These are phyloP conservation scores for Saccharomyces hybrid DNA, from an alignment of 1,139 yeast genomes.

Conservation along the genomic window DNA sequence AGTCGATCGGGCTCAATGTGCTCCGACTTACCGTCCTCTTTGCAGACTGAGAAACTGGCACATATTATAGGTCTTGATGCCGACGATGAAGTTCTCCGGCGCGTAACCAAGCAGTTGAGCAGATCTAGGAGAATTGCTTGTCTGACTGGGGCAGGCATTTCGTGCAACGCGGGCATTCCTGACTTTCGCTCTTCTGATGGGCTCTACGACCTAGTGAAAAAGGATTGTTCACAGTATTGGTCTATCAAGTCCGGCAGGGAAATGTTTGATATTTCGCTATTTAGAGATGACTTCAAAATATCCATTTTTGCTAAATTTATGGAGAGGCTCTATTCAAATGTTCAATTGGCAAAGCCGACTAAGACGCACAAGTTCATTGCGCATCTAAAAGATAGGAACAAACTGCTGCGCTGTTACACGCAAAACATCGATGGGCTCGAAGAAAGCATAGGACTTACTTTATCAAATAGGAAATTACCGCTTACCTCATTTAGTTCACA, in stretches of 20 bases:
- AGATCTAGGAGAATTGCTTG: constrained; percentile 45
- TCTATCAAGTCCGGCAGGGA: constrained; percentile 71
- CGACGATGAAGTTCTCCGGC: neutral
- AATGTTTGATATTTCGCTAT: constrained; percentile 76
- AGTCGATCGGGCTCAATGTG: neutral
- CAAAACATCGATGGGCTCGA: constrained; percentile 54
- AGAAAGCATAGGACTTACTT: constrained; percentile 29
- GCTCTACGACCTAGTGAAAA: constrained; percentile 65
- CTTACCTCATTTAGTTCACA: constrained; percentile 1
- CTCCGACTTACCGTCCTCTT: neutral
- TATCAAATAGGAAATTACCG: constrained; percentile 13
- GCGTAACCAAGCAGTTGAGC: constrained; percentile 17
- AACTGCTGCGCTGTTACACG: constrained; percentile 74
- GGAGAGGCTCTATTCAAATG: constrained; percentile 51
- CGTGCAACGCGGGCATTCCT: constrained; percentile 95
- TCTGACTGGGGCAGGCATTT: constrained; percentile 90
- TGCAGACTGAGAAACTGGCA: neutral
- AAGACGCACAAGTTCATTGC: constrained; percentile 75
- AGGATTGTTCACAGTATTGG: constrained; percentile 47
- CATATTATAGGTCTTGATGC: neutral
- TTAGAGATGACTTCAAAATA: constrained; percentile 55
- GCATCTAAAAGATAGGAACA: constrained; percentile 54
- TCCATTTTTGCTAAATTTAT: constrained; percentile 57
- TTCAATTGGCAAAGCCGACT: constrained; percentile 66
- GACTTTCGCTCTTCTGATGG: constrained; percentile 86